phyloP scores from a whole-genome alignment of 1,284 basidiomycete genomes.

The Pseudozyma pruni region DNA sequence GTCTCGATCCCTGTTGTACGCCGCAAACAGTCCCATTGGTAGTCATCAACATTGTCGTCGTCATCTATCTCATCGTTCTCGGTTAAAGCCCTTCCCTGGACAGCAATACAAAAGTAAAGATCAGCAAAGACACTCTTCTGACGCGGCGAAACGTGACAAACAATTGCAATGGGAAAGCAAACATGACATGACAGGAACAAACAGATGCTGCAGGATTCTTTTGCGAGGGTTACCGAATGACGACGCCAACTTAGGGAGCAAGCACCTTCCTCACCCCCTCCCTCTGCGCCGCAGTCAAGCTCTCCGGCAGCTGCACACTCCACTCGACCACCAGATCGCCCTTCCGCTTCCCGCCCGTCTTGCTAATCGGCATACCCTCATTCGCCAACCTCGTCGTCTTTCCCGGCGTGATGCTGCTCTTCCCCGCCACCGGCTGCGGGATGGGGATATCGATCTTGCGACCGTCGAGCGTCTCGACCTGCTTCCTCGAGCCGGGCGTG shows the following conservation, averaged over 20 bases:
- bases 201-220: too few relatives aligned
- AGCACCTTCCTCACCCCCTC: conserved; percentile 54
- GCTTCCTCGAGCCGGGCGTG: conserved; percentile 41
- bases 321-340: conserved; percentile 66
- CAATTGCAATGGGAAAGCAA: neutral
- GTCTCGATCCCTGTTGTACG: neutral
- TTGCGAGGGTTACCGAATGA: too few relatives aligned
- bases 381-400: conserved; percentile 62
- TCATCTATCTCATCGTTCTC: conserved; percentile 55
- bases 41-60: conserved; percentile 58
- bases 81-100: conserved; percentile 12
- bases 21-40: conserved; percentile 53
- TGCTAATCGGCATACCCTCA: conserved; percentile 67
- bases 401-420: conserved; percentile 53
- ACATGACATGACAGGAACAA: too few relatives aligned
- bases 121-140: neutral
- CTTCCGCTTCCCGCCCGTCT: conserved; percentile 57
- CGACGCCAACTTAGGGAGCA: conserved; percentile 8
- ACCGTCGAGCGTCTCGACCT: conserved; percentile 59
- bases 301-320: conserved; percentile 62
- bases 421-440: conserved; percentile 48
- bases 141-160: neutral
- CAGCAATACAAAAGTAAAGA: neutral
- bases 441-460: conserved; percentile 59
- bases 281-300: conserved; percentile 51